Evolutionary conservation across 1,284 basidiomycete species (phyloP), one percentile per base, ranked within the genome.

Genomic region (Hortiboletus rubellus): DNA sequence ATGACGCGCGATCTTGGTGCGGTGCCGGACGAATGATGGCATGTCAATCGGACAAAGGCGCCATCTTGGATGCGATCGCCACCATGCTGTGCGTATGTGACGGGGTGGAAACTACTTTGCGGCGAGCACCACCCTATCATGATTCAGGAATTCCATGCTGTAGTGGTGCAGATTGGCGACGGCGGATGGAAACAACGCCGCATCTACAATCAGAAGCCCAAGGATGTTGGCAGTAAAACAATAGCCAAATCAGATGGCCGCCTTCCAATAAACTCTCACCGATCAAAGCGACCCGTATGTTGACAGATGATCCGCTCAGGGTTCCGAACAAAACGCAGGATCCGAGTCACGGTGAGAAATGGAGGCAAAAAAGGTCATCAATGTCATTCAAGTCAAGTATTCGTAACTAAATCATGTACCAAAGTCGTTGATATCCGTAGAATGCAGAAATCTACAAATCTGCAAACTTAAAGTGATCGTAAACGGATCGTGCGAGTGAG

Each of bases 401-500:
- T 61, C 67, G 63, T 70, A 66, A 66, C 46, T 42, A 62, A 55
- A 42, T 59, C 63, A 54, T 68, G 50, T 58, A 59, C 55, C 55
- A 55, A 61, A 46, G 48, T 60, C 70, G 45, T 63, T n/a, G 49
- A 55, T 42, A 47, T 58, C 57, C 58, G 50, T 57, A 47, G 60
- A 54, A 55, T 57, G 70, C 67, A 69, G 68, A 69, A 66, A 60
- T 62, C 68, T 72, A 60, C 41, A 69, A 64, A 59, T 71, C 68
- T 70, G 67, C 68, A 53, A 49, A 54, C 45, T 17, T 27, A 27
- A 42, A 46, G 14, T 47, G 34, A 45, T 61, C 58, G 52, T 68
- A 6, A 63, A 63, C 46, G 42, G 14, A 46, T 64, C 60, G 38
- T 58, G 50, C n/a, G 54, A 56, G 46, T 63, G 62, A 44, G 30